Percentiles rank a stretch among this genome's conserved stretches.
These are phyloP conservation scores for cucumber (Cucumis sativus) DNA, from an alignment of 306 rosid species.

Conservation along the genomic window DNA sequence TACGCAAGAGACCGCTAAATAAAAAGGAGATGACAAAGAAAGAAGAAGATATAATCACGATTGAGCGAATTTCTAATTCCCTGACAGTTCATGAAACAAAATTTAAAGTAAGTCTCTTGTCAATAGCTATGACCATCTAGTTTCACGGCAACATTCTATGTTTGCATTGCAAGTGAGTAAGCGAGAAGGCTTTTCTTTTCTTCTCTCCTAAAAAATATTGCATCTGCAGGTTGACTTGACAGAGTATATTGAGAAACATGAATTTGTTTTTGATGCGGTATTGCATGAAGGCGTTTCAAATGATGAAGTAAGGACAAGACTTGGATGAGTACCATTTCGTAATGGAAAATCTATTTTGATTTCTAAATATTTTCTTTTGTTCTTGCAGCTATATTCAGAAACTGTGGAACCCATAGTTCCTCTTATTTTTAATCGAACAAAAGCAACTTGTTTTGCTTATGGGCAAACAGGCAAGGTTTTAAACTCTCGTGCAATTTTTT, in stretches of 20 bases:
- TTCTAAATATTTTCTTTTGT: background rate
- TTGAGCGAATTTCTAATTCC: slow-evolving; percentile 62
- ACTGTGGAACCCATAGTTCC: slow-evolving; percentile 99
- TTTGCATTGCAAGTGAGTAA: background rate
- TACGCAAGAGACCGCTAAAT: slow-evolving; percentile 91
- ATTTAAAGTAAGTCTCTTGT: slow-evolving; percentile 41
- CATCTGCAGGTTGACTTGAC: slow-evolving; percentile 85
- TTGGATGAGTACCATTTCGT: background rate
- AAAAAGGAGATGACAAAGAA: slow-evolving; percentile 83
- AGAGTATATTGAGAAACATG: slow-evolving; percentile 86
- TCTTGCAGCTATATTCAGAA: slow-evolving; percentile 68
- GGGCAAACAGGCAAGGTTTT: slow-evolving; percentile 86
- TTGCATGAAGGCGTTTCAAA: slow-evolving; percentile 90
- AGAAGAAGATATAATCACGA: slow-evolving; percentile 69
- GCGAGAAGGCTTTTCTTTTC: background rate
- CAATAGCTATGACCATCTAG: background rate
- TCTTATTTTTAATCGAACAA: slow-evolving; percentile 86
- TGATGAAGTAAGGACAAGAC: slow-evolving; percentile 53
- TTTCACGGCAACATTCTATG: background rate
- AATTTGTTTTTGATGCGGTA: slow-evolving; percentile 94
- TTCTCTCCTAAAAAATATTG: background rate
- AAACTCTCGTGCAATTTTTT: slow-evolving; percentile 6
- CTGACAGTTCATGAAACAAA: slow-evolving; percentile 90
- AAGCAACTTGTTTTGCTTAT: slow-evolving; percentile 98
- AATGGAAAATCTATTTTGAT: background rate